Evolutionary conservation across 164 flowering plant genomes (phyloP).

Genomic region (Dillenia turbinata): DNA sequence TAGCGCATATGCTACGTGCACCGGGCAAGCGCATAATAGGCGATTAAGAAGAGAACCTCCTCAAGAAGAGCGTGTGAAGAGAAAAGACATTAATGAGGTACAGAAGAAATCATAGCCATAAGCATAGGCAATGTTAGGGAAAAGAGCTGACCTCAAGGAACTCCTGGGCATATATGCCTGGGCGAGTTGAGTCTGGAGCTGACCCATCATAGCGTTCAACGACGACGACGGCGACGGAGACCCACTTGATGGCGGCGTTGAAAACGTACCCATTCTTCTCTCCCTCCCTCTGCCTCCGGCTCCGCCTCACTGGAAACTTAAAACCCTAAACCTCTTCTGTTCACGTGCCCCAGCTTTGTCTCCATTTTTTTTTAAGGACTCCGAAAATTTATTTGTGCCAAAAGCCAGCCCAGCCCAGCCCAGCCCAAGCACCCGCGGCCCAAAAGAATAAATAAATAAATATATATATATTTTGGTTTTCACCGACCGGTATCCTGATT

Average conservation of each 20-base stretch:
- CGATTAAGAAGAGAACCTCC: too few species aligned
- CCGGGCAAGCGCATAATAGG: too few species aligned
- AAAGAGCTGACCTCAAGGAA: conserved; percentile 65
- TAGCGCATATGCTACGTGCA: too few species aligned
- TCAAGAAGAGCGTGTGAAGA: too few species aligned
- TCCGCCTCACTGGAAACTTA: background rate
- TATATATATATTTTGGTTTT: too few species aligned
- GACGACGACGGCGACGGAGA: conserved; percentile 41
- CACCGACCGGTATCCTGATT: too few species aligned
- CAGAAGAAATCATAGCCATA: too few species aligned
- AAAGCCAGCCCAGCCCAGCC: too few species aligned
- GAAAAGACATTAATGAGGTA: too few species aligned
- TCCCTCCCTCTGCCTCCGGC: conserved; percentile 3
- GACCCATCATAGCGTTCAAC: conserved; percentile 61
- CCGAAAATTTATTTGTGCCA: too few species aligned
- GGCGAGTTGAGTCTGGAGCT: conserved; percentile 76
- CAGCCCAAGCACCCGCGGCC: too few species aligned
- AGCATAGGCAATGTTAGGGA: background rate
- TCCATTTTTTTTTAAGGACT: background rate
- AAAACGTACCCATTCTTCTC: conserved; percentile 71
- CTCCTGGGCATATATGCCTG: conserved; percentile 87
- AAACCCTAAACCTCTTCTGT: background rate
- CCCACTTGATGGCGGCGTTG: conserved; percentile 43
- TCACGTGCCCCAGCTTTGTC: background rate
- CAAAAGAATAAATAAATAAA: too few species aligned